Evolutionary conservation across 2,329 filamentous ascomycete species (phyloP), one percentile per base, ranked within the genome.

Genomic region (Aureobasidium sp.): DNA sequence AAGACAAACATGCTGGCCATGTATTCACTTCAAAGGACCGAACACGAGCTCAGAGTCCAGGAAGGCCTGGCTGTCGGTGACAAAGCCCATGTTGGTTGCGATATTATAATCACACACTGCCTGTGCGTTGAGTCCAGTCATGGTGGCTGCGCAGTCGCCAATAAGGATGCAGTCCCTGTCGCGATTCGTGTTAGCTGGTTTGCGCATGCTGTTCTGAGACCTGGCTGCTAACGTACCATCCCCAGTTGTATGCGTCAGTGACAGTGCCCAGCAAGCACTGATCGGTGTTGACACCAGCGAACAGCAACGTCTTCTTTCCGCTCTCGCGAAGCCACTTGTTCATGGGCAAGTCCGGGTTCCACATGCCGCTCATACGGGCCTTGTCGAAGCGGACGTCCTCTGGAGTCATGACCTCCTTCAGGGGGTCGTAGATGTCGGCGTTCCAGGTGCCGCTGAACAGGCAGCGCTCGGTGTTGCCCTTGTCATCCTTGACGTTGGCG

Each of bases 381-480:
- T 77, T 77, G 67, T 77, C 73, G 66, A 77, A 77, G 66, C 75
- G 73, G 6, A 77, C 67, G 59, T 77, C 75, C n/a, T 71, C 67
- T n/a, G 70, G 69, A 19, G 70, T 69, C 58, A 73, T 70, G 54
- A 70, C 68, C 29, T 68, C 69, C 63, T 75, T 73, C 52, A 77
- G 68, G 2, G 74, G 74, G 19, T 72, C 70, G 65, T 76, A 77
- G 14, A 77, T 72, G 35, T 75, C 73, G 15, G 74, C 73, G 50
- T 76, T 77, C 75, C 74, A 77, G 2, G 73, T 75, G 12, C 72
- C 73, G 62, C 73, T 73, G 69, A 76, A 76, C 27, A 77, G 66
- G 61, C 74, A 76, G 59, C 74, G 68, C 37, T 75, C 75, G 63
- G 75, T 71, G 58, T 69, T 68, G 35, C 75, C 75, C 65, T 75